These are phyloP conservation scores for Trichoderma asperellum DNA, from an alignment of 2,329 filamentous ascomycete genomes.

Conservation along the genomic window DNA sequence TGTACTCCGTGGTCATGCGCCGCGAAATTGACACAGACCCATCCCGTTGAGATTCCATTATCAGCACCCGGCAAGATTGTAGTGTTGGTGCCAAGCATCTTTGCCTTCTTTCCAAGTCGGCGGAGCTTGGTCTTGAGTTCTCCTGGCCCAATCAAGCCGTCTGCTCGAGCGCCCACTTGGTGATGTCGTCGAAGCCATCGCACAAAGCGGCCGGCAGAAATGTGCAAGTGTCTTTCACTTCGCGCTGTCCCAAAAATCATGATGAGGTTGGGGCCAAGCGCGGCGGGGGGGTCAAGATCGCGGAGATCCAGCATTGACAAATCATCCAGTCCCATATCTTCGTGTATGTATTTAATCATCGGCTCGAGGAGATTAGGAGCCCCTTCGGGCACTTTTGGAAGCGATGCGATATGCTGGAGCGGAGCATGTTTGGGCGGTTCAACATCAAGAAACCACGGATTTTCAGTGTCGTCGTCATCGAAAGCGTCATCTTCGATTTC, in stretches of 20 bases:
- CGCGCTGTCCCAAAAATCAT: slow-evolving; percentile 93
- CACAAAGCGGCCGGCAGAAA: slow-evolving; percentile 86
- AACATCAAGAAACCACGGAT: slow-evolving; percentile 88
- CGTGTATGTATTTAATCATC: slow-evolving; percentile 76
- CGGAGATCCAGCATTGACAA: slow-evolving; percentile 82
- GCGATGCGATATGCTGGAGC: slow-evolving; percentile 50
- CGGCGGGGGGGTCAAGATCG: slow-evolving; percentile 80
- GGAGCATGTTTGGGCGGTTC: slow-evolving; percentile 60
- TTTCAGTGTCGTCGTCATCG: slow-evolving; percentile 42
- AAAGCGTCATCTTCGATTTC: background rate
- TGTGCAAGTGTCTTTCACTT: slow-evolving; percentile 90
- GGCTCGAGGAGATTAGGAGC: slow-evolving; percentile 72
- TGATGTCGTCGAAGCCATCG: slow-evolving; percentile 79
- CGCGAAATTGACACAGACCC: slow-evolving; percentile 93
- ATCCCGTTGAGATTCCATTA: slow-evolving; percentile 88
- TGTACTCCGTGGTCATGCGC: slow-evolving; percentile 61
- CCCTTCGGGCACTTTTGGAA: slow-evolving; percentile 64
- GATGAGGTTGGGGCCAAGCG: slow-evolving; percentile 82
- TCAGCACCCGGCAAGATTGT: slow-evolving; percentile 69
- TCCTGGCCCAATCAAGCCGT: slow-evolving; percentile 85
- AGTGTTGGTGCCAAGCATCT: slow-evolving; percentile 73
- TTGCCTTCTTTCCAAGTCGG: slow-evolving; percentile 78
- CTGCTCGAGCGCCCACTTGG: slow-evolving; percentile 75
- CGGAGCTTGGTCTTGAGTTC: slow-evolving; percentile 87
- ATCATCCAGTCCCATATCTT: slow-evolving; percentile 85